These are phyloP conservation scores for Zymoseptoria crescenta DNA, from an alignment of 2,329 filamentous ascomycete species.

Conservation along the genomic window DNA sequence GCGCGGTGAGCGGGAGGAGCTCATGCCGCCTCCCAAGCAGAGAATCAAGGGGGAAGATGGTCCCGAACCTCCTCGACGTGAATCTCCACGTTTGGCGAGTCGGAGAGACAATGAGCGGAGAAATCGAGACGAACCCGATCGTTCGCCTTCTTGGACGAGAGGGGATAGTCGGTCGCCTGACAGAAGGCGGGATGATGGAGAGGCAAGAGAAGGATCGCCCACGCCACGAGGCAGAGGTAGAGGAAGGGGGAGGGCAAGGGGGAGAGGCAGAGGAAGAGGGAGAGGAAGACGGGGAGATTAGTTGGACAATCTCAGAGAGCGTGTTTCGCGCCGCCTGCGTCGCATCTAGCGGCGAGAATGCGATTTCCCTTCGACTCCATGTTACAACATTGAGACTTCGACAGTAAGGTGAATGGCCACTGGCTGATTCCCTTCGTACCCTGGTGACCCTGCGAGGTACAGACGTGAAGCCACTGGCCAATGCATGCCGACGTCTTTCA, in stretches of 20 bases:
- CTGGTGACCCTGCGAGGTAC: too few relatives aligned
- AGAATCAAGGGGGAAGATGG: background rate
- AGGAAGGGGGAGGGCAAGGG: background rate
- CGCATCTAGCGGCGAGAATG: too few relatives aligned
- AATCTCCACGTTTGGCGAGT: background rate
- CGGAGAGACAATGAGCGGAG: background rate
- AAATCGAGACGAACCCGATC: background rate
- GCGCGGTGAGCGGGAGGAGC: background rate
- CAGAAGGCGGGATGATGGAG: background rate
- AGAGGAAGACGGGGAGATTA: background rate
- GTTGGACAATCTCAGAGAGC: too few relatives aligned
- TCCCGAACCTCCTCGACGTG: background rate
- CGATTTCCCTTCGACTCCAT: too few relatives aligned
- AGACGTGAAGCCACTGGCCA: too few relatives aligned
- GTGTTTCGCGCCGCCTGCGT: too few relatives aligned
- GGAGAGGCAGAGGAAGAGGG: conserved; percentile 1
- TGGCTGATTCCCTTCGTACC: too few relatives aligned
- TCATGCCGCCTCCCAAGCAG: background rate
- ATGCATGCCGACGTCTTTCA: too few relatives aligned
- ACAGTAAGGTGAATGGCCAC: too few relatives aligned
- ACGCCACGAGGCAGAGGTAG: background rate
- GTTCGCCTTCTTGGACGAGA: background rate
- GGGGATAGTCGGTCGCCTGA: background rate
- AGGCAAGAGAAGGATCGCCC: background rate
- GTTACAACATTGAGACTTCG: too few relatives aligned